Evolutionary conservation across 2,329 filamentous ascomycete species (phyloP), one percentile per base, ranked within the genome.

Genomic region (Furcasterigmium sp.): DNA sequence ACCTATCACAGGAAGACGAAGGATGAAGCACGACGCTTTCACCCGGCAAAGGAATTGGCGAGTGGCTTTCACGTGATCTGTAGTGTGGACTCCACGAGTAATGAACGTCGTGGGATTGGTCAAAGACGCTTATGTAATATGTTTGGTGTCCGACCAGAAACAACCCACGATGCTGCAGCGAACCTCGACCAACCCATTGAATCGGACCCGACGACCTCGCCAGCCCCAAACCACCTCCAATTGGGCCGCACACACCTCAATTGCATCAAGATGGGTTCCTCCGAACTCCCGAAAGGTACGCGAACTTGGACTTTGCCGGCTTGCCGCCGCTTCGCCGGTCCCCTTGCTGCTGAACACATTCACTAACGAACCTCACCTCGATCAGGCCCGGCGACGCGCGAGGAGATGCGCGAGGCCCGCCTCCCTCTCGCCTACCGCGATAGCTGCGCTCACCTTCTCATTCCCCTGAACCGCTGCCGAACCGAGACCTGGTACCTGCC

Each of bases 381-480:
- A 23, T 30, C 30, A 41, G 39, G 39, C 39, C 39, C 39, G 66
- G 88, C 88, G 54, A 88, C 87, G 52, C 82, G 89, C 68, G 84
- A 94, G 75, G 87, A 93, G 69, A 97, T 97, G 91, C 84, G 87
- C 61, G 88, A 89, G 59, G 91, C 91, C 54, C 84, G 81, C 61
- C 78, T 97, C 41, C 91, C 93, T 11, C 69, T 97, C 43, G 78
- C 86, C 57, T 98, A 98, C 78, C 82, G 93, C 64, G 93, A 98
- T 70, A 91, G 84, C 70, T 98, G 93, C 73, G 93, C 91, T 50
- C 83, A 93, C 69, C 85, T 98, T 37, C 75, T 97, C 50, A 96
- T 97, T 51, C 93, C 93, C 14, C 78, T 98, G 56, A 98, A 98
- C 74, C 85, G 86, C 61, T 98, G 93, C 78, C 90, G 93, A 50